Percentiles rank a stretch among this genome's conserved stretches.
These are phyloP conservation scores for Eimeria sp. DNA, from an alignment of 169 alveolate species.

Conservation along the genomic window DNA sequence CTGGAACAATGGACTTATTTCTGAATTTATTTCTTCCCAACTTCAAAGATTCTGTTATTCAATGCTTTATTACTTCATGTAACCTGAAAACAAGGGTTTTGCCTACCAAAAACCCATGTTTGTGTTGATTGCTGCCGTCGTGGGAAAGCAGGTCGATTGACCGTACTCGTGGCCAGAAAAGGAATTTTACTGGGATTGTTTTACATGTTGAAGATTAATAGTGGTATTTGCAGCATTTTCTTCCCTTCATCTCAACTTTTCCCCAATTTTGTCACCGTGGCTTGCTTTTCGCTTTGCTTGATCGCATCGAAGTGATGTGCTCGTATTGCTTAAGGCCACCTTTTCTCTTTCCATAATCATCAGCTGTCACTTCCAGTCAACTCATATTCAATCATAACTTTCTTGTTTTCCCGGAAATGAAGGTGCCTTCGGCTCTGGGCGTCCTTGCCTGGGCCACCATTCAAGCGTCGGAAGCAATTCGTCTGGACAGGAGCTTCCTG, in stretches of 20 bases:
- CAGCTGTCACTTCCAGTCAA: neutral
- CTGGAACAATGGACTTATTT: too few species aligned
- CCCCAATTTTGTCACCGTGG: neutral
- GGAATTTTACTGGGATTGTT: neutral
- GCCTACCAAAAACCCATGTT: too few species aligned
- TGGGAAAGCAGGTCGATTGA: neutral
- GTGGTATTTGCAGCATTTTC: neutral
- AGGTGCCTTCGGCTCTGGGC: constrained; percentile 1
- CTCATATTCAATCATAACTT: neutral
- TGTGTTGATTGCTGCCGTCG: neutral
- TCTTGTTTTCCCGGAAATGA: neutral
- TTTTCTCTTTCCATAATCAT: neutral
- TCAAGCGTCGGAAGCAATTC: neutral
- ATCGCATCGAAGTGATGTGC: constrained; percentile 3
- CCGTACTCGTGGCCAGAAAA: neutral
- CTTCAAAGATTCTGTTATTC: too few species aligned
- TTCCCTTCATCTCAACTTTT: neutral
- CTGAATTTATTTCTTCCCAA: too few species aligned
- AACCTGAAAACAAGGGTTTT: too few species aligned
- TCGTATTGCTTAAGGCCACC: neutral
- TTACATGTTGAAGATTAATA: neutral
- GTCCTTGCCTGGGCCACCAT: neutral
- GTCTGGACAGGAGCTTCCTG: neutral
- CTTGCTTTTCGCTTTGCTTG: neutral
- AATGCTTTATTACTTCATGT: too few species aligned